These are phyloP conservation scores for Larix kaempferi DNA, from an alignment of 75 land plant species.

Conservation along the genomic window DNA sequence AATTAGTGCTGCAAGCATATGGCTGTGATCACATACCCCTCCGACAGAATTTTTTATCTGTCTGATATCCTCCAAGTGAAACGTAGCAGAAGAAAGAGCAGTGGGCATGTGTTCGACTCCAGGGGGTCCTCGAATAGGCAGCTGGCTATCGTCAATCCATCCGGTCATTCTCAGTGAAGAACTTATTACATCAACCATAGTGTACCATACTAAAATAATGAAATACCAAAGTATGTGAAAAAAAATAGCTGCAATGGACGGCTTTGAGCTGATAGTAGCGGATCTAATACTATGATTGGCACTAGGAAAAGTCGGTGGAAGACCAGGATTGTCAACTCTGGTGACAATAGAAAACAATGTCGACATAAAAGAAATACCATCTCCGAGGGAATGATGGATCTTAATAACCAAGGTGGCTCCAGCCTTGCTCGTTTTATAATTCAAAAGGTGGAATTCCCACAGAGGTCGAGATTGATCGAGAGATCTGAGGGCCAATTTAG, in stretches of 20 bases:
- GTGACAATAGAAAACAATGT: conserved; percentile 33
- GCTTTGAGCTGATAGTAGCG: background rate
- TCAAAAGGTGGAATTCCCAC: conserved; percentile 57
- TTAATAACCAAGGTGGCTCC: conserved; percentile 29
- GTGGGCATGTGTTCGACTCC: conserved; percentile 23
- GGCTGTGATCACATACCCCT: background rate
- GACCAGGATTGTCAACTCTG: conserved; percentile 28
- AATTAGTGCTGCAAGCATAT: no score
- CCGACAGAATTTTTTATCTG: background rate
- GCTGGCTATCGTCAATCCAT: conserved; percentile 28
- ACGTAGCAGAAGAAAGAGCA: background rate
- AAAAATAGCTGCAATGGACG: background rate
- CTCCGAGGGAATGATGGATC: conserved; percentile 68
- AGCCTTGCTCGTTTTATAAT: conserved; percentile 36
- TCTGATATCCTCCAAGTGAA: background rate
- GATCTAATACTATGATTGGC: no score
- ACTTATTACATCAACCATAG: conserved; percentile 11
- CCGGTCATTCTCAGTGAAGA: conserved; percentile 11
- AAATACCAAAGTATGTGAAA: conserved; percentile 8
- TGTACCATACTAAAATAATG: conserved; percentile 30
- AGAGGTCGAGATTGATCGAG: conserved; percentile 38
- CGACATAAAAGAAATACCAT: conserved; percentile 69
- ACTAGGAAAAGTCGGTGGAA: conserved; percentile 35
- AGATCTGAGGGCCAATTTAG: conserved; percentile 28
- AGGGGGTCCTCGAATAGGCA: conserved; percentile 22